Evolutionary conservation across 306 rosid species (phyloP), one percentile per base, ranked within the genome.

Genomic region (Rubus idaeus): DNA sequence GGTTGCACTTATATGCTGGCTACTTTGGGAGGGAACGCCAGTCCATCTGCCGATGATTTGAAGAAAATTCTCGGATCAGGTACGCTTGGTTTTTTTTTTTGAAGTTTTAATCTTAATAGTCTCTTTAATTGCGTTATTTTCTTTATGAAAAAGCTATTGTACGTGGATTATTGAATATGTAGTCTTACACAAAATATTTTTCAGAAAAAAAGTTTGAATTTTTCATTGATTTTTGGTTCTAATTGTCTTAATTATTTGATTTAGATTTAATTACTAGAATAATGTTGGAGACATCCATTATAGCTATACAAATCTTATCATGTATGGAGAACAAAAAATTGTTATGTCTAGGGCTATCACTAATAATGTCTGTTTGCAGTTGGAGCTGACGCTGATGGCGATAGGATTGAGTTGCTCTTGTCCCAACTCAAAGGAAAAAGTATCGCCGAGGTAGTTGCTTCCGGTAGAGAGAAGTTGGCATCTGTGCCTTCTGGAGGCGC

Each of bases 391-490:
- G 80, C 76, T 21, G 91, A 86, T 39, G 85, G 81, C 1, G 78
- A 46, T 4, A 84, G 7, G 79, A 81, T 91, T 58, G 78, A 83
- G 51, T 62, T 86, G 35, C 91, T 91, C 80, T 76, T 91, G 63
- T 57, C 77, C 46, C 82, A 87, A 71, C 90, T 86, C 12, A 75
- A 70, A 68, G 96, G 89, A 1, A 91, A 87, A 55, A 91, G 87
- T 69, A 58, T 89, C 47, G 77, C 86, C 0, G 96, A 91, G 71
- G 70, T 91, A 9, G 80, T 91, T 78, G 93, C 96, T 5, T 73
- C 84, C 5, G 96, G 96, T 70, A 85, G 88, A 17, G 89, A 87
- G 80, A 89, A 91, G 89, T 51, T 91, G 88, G 83, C 91, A 9
- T 80, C 90, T 2, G 91, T 87, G 8, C 91, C 93, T 5, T 56